A percentile compares a stretch with the other conserved stretches of the same genome.
These are phyloP conservation scores for Corymbia maculata DNA, from an alignment of 345 rosid genomes.

Conservation along the genomic window DNA sequence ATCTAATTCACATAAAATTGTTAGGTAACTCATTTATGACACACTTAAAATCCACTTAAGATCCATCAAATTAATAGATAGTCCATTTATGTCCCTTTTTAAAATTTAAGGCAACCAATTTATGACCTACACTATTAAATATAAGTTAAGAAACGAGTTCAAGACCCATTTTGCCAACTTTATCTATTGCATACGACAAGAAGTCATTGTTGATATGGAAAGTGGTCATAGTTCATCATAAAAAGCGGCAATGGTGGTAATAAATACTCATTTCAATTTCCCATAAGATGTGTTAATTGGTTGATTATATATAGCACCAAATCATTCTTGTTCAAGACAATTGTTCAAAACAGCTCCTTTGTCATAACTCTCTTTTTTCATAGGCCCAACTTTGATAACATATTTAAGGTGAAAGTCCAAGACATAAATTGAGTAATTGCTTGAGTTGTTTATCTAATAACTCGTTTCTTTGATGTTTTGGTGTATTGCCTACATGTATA, in stretches of 20 bases:
- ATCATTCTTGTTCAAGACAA: background rate
- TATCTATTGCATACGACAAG: background rate
- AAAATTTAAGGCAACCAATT: background rate
- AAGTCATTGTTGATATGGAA: background rate
- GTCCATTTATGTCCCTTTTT: too few species aligned
- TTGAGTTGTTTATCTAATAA: too few species aligned
- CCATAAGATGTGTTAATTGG: too few species aligned
- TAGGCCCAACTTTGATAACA: background rate
- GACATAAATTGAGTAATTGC: background rate
- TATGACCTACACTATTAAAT: background rate
- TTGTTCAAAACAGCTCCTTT: background rate
- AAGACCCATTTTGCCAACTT: background rate
- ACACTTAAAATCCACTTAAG: background rate
- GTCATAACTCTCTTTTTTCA: background rate
- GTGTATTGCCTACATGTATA: too few species aligned
- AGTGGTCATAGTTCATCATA: background rate
- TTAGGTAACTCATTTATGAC: background rate
- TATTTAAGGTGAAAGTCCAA: background rate
- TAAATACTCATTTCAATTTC: background rate
- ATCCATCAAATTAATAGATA: background rate
- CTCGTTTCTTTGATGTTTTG: background rate
- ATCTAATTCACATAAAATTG: rapidly evolving
- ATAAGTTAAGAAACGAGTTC: background rate
- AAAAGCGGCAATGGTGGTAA: background rate
- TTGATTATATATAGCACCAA: background rate